Evolutionary conservation across 2,329 filamentous ascomycete species (phyloP).

Genomic region (Exutisphaerella laricina): DNA sequence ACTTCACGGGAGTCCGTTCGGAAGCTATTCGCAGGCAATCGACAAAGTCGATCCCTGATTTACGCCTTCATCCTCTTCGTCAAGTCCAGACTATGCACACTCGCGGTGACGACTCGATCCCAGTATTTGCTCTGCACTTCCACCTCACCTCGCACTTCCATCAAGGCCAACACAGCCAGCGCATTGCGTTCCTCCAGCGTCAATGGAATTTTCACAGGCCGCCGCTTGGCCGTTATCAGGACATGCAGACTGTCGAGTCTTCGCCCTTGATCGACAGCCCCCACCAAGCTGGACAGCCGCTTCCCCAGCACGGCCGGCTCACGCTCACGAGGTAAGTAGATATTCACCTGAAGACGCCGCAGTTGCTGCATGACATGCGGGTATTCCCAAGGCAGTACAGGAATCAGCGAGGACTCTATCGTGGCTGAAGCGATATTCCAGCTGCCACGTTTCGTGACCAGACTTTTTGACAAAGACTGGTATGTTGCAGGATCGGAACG

Average conservation of each 20-base stretch:
- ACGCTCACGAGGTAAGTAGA: conserved; percentile 16
- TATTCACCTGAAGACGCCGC: conserved; percentile 17
- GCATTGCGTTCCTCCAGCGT: conserved; percentile 9
- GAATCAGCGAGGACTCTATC: conserved; percentile 7
- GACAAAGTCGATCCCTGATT: no score
- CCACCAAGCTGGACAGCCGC: conserved; percentile 11
- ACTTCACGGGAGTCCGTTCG: no score
- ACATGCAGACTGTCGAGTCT: conserved; percentile 17
- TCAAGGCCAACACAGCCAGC: conserved; percentile 15
- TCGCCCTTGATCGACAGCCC: conserved; percentile 15
- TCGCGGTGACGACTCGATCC: conserved; percentile 10
- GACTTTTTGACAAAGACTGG: neutral
- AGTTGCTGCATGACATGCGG: conserved; percentile 16
- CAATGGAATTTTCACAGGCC: conserved; percentile 11
- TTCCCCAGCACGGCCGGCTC: conserved; percentile 5
- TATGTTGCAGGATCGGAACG: conserved; percentile 14
- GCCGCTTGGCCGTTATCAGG: conserved; percentile 15
- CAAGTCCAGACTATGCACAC: conserved; percentile 12
- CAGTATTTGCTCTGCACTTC: conserved; percentile 17
- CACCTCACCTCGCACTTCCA: conserved; percentile 20
- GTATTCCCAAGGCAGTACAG: conserved; percentile 22
- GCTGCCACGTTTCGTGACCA: neutral
- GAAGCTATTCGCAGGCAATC: no score
- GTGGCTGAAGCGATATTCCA: neutral
- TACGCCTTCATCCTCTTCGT: conserved; percentile 16